Base-by-base conservation (phyloP, 1,284 basidiomycete species). In the Leccinum griseonigrum region DNA sequence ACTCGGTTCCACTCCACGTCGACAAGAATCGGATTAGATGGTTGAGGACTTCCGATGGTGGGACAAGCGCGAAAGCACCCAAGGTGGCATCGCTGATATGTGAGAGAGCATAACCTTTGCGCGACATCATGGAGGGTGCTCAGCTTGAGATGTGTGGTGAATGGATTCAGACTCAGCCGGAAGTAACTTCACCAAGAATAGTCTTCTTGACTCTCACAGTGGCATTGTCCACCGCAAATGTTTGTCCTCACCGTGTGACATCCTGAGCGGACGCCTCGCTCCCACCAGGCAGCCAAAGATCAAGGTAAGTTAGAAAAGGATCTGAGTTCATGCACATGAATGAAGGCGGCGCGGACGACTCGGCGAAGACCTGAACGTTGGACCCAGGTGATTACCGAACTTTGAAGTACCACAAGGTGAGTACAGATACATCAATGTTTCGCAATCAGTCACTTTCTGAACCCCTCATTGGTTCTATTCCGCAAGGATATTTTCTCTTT, bases 1-100 rank as follows among this genome's bases (percentile, higher is more conserved):
- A 91, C 91, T 93, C 91, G 83, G 85, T 91, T 36, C 90, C 90
- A 71, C 85, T 87, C 88, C 89, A 92, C 68, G 90, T 90, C 61
- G 87, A 85, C 55, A 92, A 77, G 70, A 85, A 91, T 66, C 89
- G 79, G 38, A 91, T 80, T 13, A 90, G 78, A 73, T 91, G 90
- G 67, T 91, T 81, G 40, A 92, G 71, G 8, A 80, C 84, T 65
- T 85, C 79, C 11, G 87, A 88, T 0, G 83, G 79, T 18, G 83
- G 83, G 16, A 89, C 74, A 53, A 71, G 71, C 36, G 81, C 75
- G 71, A 91, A 91, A 36, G 78, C 79, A 1, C 90, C 91, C 7
- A 92, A 73, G 18, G 86, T 79, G 2, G 77, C 58, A 72, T 92
- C 88, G 63, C 82, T 85, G 26, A 90, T 64, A 32, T 78, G 79